These are phyloP conservation scores for Colletotrichum viniferum DNA, from an alignment of 2,329 filamentous ascomycete genomes.

Conservation along the genomic window DNA sequence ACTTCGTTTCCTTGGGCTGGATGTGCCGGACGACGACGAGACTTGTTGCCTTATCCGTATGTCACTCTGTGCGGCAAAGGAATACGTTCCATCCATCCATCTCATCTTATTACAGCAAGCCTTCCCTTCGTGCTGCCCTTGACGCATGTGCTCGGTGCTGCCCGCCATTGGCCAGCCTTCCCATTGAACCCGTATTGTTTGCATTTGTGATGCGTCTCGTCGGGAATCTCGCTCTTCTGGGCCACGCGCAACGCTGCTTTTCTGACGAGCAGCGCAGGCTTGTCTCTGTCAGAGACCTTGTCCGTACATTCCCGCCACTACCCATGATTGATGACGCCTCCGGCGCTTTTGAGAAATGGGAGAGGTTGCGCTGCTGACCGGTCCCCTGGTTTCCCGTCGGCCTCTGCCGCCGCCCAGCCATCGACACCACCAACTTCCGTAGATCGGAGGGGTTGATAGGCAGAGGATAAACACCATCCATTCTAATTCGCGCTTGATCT, in stretches of 20 bases:
- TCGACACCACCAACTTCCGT: slow-evolving; percentile 7
- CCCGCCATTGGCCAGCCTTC: slow-evolving; percentile 6
- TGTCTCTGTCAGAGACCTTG: neutral
- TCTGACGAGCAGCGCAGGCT: neutral
- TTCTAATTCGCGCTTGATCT: neutral
- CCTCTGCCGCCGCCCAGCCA: slow-evolving; percentile 3
- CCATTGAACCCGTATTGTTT: neutral
- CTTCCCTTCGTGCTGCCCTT: neutral
- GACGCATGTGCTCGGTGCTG: slow-evolving; percentile 10
- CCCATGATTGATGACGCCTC: slow-evolving; percentile 9
- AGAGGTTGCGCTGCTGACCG: neutral
- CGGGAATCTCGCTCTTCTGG: neutral
- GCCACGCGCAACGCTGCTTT: neutral
- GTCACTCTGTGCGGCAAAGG: neutral
- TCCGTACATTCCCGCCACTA: neutral
- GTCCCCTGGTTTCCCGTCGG: slow-evolving; percentile 5
- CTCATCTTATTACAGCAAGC: neutral
- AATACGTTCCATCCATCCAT: neutral
- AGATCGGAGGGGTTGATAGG: slow-evolving; percentile 7
- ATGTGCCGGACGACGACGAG: neutral
- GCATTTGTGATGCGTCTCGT: neutral
- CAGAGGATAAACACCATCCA: neutral
- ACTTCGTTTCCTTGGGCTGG: neutral
- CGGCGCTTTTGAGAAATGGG: slow-evolving; percentile 13
- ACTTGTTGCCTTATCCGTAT: neutral